Percentiles rank a stretch among this genome's conserved stretches.
phyloP scores from a whole-genome alignment of 2,329 filamentous ascomycete genomes.

The Fusarium buxicola region DNA sequence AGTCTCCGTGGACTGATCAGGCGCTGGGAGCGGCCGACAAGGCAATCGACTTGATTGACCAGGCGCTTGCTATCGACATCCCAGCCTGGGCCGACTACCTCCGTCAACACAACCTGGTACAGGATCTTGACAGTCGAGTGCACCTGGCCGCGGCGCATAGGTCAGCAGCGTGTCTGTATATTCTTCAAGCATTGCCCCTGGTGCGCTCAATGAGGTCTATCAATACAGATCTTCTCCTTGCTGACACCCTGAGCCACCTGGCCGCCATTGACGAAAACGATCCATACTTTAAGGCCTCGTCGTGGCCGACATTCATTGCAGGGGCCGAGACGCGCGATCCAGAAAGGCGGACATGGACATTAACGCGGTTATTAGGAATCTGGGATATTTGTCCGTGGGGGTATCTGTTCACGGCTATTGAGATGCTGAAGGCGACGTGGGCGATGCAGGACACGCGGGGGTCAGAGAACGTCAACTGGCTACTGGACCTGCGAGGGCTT shows the following conservation, averaged over 20 bases:
- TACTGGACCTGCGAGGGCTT: constrained; percentile 57
- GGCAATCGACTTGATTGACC: constrained; percentile 54
- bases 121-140: constrained; percentile 56
- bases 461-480: constrained; percentile 51
- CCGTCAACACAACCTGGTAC: constrained; percentile 49
- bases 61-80: constrained; percentile 57
- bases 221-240: constrained; percentile 58
- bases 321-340: constrained; percentile 65
- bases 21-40: constrained; percentile 51
- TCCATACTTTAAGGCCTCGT: constrained; percentile 68
- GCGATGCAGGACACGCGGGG: constrained; percentile 53
- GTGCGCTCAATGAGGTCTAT: constrained; percentile 52
- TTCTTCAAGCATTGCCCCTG: constrained; percentile 57
- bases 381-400: constrained; percentile 62
- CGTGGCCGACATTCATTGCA: constrained; percentile 70
- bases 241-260: constrained; percentile 64
- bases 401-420: constrained; percentile 62
- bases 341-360: constrained; percentile 62
- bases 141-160: constrained; percentile 60
- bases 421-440: constrained; percentile 62
- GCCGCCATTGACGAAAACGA: constrained; percentile 60
- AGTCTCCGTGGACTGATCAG: constrained; percentile 49
- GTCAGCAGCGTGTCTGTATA: constrained; percentile 60
- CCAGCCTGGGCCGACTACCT: constrained; percentile 56
- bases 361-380: constrained; percentile 59